These are phyloP conservation scores for Akanthomyces lecanii DNA, from an alignment of 2,329 filamentous ascomycete genomes.

Conservation along the genomic window DNA sequence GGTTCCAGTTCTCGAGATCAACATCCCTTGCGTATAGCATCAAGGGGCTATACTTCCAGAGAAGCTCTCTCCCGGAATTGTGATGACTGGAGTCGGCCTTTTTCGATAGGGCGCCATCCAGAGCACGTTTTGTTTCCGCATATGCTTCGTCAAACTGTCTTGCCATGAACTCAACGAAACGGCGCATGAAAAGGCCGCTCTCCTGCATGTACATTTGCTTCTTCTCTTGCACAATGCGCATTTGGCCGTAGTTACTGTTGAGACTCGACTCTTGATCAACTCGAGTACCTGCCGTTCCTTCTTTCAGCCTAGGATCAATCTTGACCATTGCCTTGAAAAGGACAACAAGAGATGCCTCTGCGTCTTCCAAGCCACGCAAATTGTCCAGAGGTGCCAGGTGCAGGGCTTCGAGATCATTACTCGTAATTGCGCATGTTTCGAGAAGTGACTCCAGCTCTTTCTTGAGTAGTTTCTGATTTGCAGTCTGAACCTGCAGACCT, in stretches of 20 bases:
- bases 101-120: constrained; percentile 56
- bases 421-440: constrained; percentile 83
- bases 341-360: constrained; percentile 72
- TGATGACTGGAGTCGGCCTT: constrained; percentile 70
- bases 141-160: constrained; percentile 74
- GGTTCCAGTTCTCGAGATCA: constrained; percentile 76
- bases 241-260: constrained; percentile 75
- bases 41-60: constrained; percentile 86
- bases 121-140: constrained; percentile 61
- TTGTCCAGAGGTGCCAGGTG: constrained; percentile 69
- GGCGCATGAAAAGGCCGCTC: constrained; percentile 69
- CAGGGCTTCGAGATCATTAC: constrained; percentile 68
- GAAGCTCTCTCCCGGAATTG: constrained; percentile 63
- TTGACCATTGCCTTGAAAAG: constrained; percentile 91
- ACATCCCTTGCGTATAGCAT: constrained; percentile 86
- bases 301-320: constrained; percentile 77
- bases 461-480: constrained; percentile 91
- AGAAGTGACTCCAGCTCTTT: constrained; percentile 86
- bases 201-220: constrained; percentile 82
- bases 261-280: constrained; percentile 44
- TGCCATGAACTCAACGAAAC: constrained; percentile 77
- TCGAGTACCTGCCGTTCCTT: constrained; percentile 45
- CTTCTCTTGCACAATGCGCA: constrained; percentile 93
- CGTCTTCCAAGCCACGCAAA: constrained; percentile 64
- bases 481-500: constrained; percentile 92